phyloP scores from a whole-genome alignment of 345 rosid genomes.

The Eucalyptus leucophloia region DNA sequence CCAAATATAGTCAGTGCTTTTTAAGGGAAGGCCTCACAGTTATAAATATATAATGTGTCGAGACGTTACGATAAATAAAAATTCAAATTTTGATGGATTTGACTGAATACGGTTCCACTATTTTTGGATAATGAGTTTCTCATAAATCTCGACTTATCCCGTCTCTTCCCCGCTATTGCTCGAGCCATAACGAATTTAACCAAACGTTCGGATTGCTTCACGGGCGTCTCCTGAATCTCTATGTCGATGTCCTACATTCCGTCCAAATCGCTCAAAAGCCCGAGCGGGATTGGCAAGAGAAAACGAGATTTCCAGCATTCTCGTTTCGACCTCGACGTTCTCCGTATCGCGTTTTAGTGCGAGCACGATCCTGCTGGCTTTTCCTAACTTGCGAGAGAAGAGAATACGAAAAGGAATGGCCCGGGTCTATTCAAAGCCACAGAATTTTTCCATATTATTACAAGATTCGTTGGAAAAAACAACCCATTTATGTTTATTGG shows the following conservation, averaged over 20 bases:
- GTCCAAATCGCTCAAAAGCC: neutral
- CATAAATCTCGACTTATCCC: neutral
- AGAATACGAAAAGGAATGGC: neutral
- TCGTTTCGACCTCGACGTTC: neutral
- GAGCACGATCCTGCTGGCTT: neutral
- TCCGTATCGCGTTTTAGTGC: neutral
- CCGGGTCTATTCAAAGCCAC: neutral
- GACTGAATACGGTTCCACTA: neutral
- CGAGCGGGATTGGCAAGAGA: neutral
- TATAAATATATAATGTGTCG: no score
- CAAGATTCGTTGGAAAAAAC: neutral
- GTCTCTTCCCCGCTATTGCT: neutral
- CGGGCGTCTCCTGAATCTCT: neutral
- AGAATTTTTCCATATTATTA: neutral
- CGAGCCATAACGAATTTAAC: neutral
- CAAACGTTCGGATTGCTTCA: neutral
- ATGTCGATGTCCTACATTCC: neutral
- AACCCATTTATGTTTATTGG: neutral
- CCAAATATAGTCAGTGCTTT: rapidly evolving
- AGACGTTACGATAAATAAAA: neutral
- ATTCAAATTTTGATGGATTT: neutral
- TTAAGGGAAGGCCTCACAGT: rapidly evolving
- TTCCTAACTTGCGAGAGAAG: neutral
- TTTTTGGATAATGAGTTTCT: neutral
- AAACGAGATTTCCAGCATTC: neutral